Evolutionary conservation across 2,329 filamentous ascomycete genomes (phyloP).

Genomic region (Lanzia echinophila): DNA sequence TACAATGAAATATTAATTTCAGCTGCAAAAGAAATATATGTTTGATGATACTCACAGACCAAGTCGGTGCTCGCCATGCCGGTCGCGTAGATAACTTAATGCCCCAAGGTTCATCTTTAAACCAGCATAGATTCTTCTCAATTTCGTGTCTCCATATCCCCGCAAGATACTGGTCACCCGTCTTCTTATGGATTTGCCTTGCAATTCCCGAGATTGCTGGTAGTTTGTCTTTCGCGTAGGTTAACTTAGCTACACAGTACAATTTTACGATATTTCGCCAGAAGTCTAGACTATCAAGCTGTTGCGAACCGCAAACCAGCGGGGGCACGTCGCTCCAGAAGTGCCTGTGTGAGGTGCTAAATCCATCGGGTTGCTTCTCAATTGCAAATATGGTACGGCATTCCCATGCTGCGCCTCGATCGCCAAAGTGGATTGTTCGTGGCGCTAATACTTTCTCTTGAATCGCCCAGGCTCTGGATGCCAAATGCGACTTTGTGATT

Average conservation of each 20-base stretch:
- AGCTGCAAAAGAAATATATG: too few species aligned
- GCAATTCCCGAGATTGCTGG: constrained; percentile 23
- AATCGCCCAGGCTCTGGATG: not conserved
- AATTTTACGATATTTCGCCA: constrained; percentile 11
- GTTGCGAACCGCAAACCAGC: not conserved
- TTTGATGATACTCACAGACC: too few species aligned
- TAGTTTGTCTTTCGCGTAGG: constrained; percentile 16
- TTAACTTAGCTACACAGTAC: constrained; percentile 22
- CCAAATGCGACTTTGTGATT: not conserved
- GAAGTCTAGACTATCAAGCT: not conserved
- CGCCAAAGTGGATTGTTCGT: constrained; percentile 10
- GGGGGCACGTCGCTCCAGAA: not conserved
- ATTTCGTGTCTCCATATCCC: constrained; percentile 14
- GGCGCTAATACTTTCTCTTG: not conserved
- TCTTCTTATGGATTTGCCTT: constrained; percentile 3
- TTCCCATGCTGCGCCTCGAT: constrained; percentile 12
- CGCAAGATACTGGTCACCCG: constrained; percentile 17
- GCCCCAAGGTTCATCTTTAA: too few species aligned
- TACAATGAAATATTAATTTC: too few species aligned
- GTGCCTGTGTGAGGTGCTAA: not conserved
- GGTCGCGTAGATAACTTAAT: not conserved
- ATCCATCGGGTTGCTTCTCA: constrained; percentile 12
- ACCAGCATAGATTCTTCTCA: constrained; percentile 12
- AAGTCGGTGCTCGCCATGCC: constrained; percentile 14
- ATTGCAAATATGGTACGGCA: constrained; percentile 8